phyloP scores from a whole-genome alignment of 352 stramenopile species.

The Halophytophthora polymorphica region DNA sequence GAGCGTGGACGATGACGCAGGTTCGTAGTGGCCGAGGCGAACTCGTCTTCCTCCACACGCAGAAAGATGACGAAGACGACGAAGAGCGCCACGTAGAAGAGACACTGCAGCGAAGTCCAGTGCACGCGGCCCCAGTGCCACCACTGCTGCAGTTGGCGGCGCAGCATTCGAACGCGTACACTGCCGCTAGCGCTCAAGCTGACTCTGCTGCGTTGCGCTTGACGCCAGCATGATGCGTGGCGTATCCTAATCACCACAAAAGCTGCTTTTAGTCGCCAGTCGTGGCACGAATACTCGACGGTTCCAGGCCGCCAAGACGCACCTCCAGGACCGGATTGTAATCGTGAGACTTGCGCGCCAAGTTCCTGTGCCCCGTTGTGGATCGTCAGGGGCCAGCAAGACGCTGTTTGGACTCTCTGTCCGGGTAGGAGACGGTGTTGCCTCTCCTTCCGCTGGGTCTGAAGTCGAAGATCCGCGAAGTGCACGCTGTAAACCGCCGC shows the following conservation, averaged over 20 bases:
- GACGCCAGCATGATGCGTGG: neutral
- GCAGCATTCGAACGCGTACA: slow-evolving; percentile 4
- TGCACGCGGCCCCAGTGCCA: slow-evolving; percentile 53
- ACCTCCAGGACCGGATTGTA: too few species aligned
- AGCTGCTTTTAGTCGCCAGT: slow-evolving; percentile 3
- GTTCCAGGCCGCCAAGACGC: too few species aligned
- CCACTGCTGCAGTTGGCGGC: slow-evolving; percentile 27
- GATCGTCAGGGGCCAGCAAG: too few species aligned
- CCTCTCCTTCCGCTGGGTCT: too few species aligned
- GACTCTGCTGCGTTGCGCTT: neutral
- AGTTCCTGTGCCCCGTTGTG: too few species aligned
- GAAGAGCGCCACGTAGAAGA: slow-evolving; percentile 65
- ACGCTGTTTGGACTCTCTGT: too few species aligned
- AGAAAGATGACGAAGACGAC: slow-evolving; percentile 61
- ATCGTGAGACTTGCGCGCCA: too few species aligned
- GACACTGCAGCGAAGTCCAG: slow-evolving; percentile 48
- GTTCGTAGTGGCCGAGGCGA: slow-evolving; percentile 22
- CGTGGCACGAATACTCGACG: too few species aligned
- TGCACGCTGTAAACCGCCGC: neutral
- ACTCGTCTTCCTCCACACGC: slow-evolving; percentile 58
- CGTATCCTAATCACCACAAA: neutral
- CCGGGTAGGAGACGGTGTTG: too few species aligned
- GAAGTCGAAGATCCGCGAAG: neutral
- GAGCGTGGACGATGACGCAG: slow-evolving; percentile 16
- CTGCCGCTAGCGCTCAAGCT: slow-evolving; percentile 3